phyloP scores from a whole-genome alignment of 2,329 filamentous ascomycete genomes.

The Arthroderma sp. region DNA sequence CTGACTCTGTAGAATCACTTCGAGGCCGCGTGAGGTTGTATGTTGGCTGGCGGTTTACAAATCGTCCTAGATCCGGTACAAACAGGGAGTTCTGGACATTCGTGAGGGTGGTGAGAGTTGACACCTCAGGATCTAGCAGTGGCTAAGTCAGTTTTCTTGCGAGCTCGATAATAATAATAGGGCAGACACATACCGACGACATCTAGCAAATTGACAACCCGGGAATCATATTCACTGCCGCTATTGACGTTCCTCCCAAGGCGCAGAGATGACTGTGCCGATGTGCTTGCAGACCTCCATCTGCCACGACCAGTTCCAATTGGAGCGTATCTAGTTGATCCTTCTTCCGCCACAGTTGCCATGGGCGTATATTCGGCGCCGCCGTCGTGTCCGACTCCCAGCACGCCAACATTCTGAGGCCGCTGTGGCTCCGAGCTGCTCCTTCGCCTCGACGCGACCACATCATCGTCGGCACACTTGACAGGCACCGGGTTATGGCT shows the following conservation, averaged over 20 bases:
- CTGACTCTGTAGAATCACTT: slow-evolving; percentile 15
- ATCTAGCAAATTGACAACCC: slow-evolving; percentile 56
- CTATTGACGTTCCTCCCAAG: slow-evolving; percentile 16
- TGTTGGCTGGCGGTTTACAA: slow-evolving; percentile 64
- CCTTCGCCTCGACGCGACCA: slow-evolving; percentile 23
- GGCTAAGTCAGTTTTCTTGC: slow-evolving; percentile 9
- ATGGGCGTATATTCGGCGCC: slow-evolving; percentile 19
- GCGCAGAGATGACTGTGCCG: slow-evolving; percentile 7
- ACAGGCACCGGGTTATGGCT: not conserved
- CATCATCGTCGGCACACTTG: not conserved
- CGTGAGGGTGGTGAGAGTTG: slow-evolving; percentile 69
- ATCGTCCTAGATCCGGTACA: slow-evolving; percentile 64
- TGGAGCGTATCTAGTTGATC: not conserved
- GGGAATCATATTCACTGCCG: slow-evolving; percentile 44
- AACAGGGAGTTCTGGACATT: slow-evolving; percentile 88
- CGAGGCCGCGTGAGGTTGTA: slow-evolving; percentile 51
- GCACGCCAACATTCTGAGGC: slow-evolving; percentile 23
- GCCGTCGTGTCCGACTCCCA: slow-evolving; percentile 16
- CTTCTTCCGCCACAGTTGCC: slow-evolving; percentile 27
- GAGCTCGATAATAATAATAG: not conserved
- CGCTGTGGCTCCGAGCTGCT: slow-evolving; percentile 33
- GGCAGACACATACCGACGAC: slow-evolving; percentile 47
- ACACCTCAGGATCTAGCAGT: slow-evolving; percentile 64
- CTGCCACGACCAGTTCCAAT: not conserved
- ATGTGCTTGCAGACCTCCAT: slow-evolving; percentile 2